Evolutionary conservation across 352 stramenopile genomes (phyloP).

Genomic region (Globisporangium viniferum): DNA sequence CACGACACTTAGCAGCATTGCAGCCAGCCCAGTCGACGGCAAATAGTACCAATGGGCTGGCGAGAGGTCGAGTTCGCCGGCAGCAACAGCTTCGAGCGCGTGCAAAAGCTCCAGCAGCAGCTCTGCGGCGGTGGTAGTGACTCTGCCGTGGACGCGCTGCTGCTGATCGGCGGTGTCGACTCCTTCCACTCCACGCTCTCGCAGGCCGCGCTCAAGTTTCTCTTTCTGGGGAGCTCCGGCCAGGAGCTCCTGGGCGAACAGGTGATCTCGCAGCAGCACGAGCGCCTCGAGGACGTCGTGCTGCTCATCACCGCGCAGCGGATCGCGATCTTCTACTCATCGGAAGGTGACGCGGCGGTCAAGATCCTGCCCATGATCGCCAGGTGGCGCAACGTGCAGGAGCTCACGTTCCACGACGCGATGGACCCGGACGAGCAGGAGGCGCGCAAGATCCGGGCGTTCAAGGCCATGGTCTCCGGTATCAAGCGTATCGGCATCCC

Average conservation of each 20-base stretch:
- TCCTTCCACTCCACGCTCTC: slow-evolving; percentile 60
- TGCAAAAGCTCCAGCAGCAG: slow-evolving; percentile 53
- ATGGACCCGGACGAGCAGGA: slow-evolving; percentile 74
- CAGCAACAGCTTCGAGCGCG: slow-evolving; percentile 48
- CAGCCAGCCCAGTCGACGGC: too few relatives aligned
- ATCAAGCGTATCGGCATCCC: slow-evolving; percentile 53
- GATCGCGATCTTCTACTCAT: slow-evolving; percentile 62
- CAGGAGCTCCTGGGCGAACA: slow-evolving; percentile 75
- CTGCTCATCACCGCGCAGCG: slow-evolving; percentile 43
- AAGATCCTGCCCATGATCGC: slow-evolving; percentile 67
- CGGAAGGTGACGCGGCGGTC: slow-evolving; percentile 55
- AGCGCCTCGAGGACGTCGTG: slow-evolving; percentile 67
- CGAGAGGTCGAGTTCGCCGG: slow-evolving; percentile 55
- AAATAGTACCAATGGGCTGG: slow-evolving; percentile 34
- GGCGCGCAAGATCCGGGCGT: slow-evolving; percentile 57
- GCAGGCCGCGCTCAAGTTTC: slow-evolving; percentile 69
- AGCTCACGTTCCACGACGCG: slow-evolving; percentile 60
- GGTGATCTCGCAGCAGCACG: slow-evolving; percentile 62
- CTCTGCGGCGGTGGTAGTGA: slow-evolving; percentile 27
- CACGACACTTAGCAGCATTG: too few relatives aligned
- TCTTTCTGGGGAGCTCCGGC: slow-evolving; percentile 65
- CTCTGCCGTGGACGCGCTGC: slow-evolving; percentile 36
- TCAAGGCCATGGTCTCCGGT: slow-evolving; percentile 55
- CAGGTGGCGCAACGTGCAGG: slow-evolving; percentile 61
- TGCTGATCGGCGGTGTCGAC: slow-evolving; percentile 71